Base-by-base conservation (phyloP, 2,329 filamentous ascomycete genomes). In the Phoma sp. region DNA sequence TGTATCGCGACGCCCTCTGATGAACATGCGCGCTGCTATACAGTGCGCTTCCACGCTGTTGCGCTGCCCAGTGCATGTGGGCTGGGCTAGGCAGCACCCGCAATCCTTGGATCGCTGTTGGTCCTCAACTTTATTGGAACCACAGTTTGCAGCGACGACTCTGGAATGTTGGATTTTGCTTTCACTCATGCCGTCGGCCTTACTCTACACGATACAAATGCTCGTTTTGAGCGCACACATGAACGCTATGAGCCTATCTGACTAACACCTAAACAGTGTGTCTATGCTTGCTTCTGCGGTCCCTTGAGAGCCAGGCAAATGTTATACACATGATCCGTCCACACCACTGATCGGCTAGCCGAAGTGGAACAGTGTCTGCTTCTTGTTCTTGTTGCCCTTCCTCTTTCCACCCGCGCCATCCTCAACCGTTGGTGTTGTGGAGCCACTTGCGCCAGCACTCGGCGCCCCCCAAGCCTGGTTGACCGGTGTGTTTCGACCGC, bases 291-390 rank as follows among this genome's bases (percentile, higher is more conserved):
- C 51, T 48, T 38, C 47, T 53, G 43, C 43, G 49, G 22, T 6
- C 35, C 9, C 12, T 33, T 38, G 15, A 35, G 6, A 35, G 15
- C 19, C 36, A 38, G 35, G 12, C n/a, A 22, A 38, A 21, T 9
- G 17, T 17, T 22, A 27, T 29, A 19, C 13, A 31, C 39, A 31
- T 31, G 17, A 31, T 19, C 24, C 39, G 2, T 31, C 25, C 5
- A 43, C n/a, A 31, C 9, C 29, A 44, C 32, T 6, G 31, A 7
- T 15, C 36, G 27, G 36, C 63, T 59, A 82, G 33, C 80, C 80
- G 75, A 79, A 82, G 55, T 81, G 77, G 61, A 81, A 80, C 58
- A 82, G 62, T 45, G 80, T 78, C 68, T 82, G 79, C 71, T 81
- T 80, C 64, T 79, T 81, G 56, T 76, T 78, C 69, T 81, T 80